Percentiles rank a stretch among this genome's conserved stretches.
Conservation (phyloP, 352 stramenopile genomes). For the Globisporangium yorkense region DNA sequence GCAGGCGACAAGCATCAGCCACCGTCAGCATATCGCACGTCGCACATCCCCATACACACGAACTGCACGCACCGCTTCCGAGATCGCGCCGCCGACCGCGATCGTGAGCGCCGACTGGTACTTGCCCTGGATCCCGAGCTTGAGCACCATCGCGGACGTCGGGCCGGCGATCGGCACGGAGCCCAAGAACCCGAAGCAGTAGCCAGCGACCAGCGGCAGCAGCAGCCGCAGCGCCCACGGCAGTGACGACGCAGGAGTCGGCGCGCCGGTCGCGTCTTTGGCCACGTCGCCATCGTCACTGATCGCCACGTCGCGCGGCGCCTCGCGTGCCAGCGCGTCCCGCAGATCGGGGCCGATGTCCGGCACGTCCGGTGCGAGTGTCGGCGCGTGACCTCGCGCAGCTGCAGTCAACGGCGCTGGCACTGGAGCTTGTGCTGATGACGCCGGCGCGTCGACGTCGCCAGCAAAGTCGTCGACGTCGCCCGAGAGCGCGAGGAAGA, state of each 20-base stretch:
- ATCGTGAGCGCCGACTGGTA: constrained; percentile 77
- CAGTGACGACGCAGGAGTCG: constrained; percentile 10
- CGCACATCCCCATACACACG: no score
- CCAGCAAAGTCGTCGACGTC: neutral
- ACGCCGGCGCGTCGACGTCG: constrained; percentile 5
- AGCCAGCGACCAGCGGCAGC: constrained; percentile 69
- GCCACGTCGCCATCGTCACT: neutral
- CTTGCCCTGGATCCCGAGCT: constrained; percentile 84
- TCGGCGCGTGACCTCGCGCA: neutral
- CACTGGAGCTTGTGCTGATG: constrained; percentile 1
- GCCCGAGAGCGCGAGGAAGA: constrained; percentile 32
- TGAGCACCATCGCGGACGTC: constrained; percentile 85
- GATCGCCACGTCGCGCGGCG: neutral
- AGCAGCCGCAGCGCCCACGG: constrained; percentile 57
- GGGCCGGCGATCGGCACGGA: constrained; percentile 80
- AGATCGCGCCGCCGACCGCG: constrained; percentile 75
- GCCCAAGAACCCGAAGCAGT: constrained; percentile 81
- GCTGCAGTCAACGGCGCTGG: neutral
- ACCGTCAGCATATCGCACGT: constrained; percentile 3
- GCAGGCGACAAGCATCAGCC: neutral
- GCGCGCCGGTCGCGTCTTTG: neutral
- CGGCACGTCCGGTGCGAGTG: neutral
- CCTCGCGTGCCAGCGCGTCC: neutral
- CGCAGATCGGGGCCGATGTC: neutral
- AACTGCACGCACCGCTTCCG: constrained; percentile 51